A percentile compares a stretch with the other conserved stretches of the same genome.
Evolutionary conservation across 2,329 filamentous ascomycete genomes (phyloP).

Genomic region (Microdochium nivale): DNA sequence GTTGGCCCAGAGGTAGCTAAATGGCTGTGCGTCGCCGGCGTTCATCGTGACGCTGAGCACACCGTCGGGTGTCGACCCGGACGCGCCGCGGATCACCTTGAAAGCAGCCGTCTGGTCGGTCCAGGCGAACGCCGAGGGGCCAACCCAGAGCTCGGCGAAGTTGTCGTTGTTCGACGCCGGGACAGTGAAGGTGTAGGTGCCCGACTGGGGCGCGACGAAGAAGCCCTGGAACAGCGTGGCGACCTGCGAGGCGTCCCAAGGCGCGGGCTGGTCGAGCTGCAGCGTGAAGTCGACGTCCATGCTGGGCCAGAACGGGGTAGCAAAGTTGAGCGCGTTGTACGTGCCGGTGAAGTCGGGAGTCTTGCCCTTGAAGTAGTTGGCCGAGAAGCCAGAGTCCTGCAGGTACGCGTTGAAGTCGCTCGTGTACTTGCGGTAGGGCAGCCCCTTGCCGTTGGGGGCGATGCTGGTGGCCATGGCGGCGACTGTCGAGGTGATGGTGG

Average conservation of each 20-base stretch:
- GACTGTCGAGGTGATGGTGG: constrained; percentile 1
- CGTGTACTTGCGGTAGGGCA: constrained; percentile 5
- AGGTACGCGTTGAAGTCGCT: constrained; percentile 5
- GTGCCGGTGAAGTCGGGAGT: constrained; percentile 1
- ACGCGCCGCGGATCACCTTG: constrained; percentile 1
- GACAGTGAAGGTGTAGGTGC: constrained; percentile 4
- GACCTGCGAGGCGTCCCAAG: background rate
- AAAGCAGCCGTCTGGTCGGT: constrained; percentile 10
- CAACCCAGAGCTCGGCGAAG: constrained; percentile 8
- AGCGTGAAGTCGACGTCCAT: background rate
- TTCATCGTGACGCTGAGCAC: constrained; percentile 1
- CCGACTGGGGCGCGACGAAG: constrained; percentile 5
- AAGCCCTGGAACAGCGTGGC: constrained; percentile 6
- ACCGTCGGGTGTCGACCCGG: constrained; percentile 17
- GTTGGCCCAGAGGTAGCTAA: constrained; percentile 8
- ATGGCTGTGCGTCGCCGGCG: constrained; percentile 6
- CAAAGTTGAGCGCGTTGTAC: constrained; percentile 1
- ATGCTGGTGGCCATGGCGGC: constrained; percentile 7
- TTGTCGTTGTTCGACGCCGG: constrained; percentile 3
- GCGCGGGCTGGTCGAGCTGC: background rate
- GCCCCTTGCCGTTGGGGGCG: constrained; percentile 2
- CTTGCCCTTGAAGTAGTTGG: constrained; percentile 4
- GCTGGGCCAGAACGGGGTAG: background rate
- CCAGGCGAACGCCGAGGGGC: constrained; percentile 5
- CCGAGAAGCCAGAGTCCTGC: constrained; percentile 2